Percentiles rank a stretch among this genome's conserved stretches.
These are phyloP conservation scores for Diospyros kaki DNA, from an alignment of 148 eudicot genomes.

Conservation along the genomic window DNA sequence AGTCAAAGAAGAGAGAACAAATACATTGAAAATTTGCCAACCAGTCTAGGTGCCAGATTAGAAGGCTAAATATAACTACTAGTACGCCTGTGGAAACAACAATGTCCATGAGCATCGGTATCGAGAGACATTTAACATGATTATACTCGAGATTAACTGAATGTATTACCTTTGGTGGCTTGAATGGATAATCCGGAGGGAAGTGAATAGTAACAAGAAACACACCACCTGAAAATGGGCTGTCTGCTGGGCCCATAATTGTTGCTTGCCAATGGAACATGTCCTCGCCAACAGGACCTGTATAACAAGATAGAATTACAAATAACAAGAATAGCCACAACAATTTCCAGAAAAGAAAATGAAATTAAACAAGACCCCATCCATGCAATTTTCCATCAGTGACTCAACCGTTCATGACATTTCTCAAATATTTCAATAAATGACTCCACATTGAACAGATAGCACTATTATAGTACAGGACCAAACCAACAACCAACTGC, in stretches of 20 bases:
- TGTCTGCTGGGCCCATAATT: conserved; percentile 45
- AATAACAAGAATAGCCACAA: background rate
- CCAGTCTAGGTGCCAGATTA: background rate
- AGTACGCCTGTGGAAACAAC: no score
- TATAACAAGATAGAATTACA: background rate
- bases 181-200: conserved; percentile 45
- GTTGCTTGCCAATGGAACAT: conserved; percentile 54
- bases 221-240: conserved; percentile 46
- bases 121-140: no score
- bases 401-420: background rate
- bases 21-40: background rate
- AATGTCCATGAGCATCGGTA: no score
- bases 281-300: conserved; percentile 45
- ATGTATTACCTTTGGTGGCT: conserved; percentile 39
- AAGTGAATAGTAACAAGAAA: conserved; percentile 41
- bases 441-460: background rate
- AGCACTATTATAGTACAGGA: background rate
- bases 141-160: no score
- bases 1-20: background rate
- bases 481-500: no score
- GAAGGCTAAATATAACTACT: background rate
- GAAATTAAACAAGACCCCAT: background rate
- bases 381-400: background rate
- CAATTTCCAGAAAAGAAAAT: background rate
- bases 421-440: background rate